Base-by-base conservation (phyloP, 2,329 filamentous ascomycete species). In the Aspergillus unguis region DNA sequence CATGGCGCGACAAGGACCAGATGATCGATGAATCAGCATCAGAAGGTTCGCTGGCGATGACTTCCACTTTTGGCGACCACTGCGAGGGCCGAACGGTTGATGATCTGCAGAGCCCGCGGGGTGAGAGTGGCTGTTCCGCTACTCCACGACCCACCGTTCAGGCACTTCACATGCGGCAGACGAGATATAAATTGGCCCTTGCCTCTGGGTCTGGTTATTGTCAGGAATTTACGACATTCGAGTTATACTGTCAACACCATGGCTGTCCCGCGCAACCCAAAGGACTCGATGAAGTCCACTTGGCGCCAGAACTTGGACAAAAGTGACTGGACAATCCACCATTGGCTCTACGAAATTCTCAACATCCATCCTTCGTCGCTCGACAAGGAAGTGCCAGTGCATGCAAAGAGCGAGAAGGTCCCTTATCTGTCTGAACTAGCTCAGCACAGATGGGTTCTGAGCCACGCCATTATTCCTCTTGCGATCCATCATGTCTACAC, bases 271-370 rank as follows among this genome's bases (percentile, higher is more conserved):
- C 54, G 46, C 1, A 61, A 58, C 17, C 61, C 63, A 2, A 69
- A 66, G 44, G 70, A 74, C 58, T 72, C 70, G 7, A 74, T 75
- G 64, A 73, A 73, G 62, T 72, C 72, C 4, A 74, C 72, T 6
- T 75, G 72, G 72, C 65, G 66, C 4, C 38, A 35, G 5, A 53
- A 5, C 2, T 36, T 49, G 25, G 65, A 67, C 54, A 60, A 53
- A 26, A 53, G 54, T 17, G 33, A 60, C 3, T 75, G 72, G 72
- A 66, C 59, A 4, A 3, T 59, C 4, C 53, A 58, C 38, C 71
- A 73, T 53, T 67, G 61, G 62, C 50, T 71, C 8, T 58, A 70
- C 27, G 67, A 73, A 37, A 36, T 65, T 0, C 55, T 73, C 4
- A 59, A 61, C 40, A 59, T 64, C 6, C 61, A 73, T 36, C 65